These are phyloP conservation scores for Blepharisma japonicum DNA, from an alignment of 73 alveolate species.

Conservation along the genomic window DNA sequence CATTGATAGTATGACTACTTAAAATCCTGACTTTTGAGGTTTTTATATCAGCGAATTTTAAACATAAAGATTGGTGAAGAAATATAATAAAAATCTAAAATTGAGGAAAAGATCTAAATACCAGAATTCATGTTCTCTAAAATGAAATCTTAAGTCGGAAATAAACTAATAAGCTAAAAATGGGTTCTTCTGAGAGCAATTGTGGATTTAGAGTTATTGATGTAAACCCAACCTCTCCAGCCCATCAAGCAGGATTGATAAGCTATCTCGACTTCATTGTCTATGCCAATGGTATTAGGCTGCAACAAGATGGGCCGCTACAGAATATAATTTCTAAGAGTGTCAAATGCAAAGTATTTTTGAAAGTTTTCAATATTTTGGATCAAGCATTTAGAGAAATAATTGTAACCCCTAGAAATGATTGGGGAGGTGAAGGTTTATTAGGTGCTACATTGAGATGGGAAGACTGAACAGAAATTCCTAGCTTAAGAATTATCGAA, in stretches of 20 bases:
- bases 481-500: neutral
- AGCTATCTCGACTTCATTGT: constrained; percentile 13
- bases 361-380: constrained; percentile 20
- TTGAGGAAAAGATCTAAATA: too few relatives aligned
- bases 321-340: neutral
- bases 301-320: neutral
- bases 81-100: too few relatives aligned
- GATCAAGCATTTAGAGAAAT: neutral
- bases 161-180: neutral
- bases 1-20: too few relatives aligned
- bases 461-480: neutral
- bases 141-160: too few relatives aligned
- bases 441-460: constrained; percentile 21
- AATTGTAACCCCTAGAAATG: neutral
- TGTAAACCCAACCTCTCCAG: constrained; percentile 5
- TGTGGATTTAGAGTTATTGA: constrained; percentile 14
- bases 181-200: constrained; percentile 17
- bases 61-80: too few relatives aligned
- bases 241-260: constrained; percentile 12
- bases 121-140: too few relatives aligned
- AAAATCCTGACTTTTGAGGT: too few relatives aligned
- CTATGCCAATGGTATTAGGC: constrained; percentile 19
- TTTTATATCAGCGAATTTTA: too few relatives aligned
- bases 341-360: neutral
- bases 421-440: constrained; percentile 27